These are phyloP conservation scores for Phytophthora sp. DNA, from an alignment of 352 stramenopile species.

Conservation along the genomic window DNA sequence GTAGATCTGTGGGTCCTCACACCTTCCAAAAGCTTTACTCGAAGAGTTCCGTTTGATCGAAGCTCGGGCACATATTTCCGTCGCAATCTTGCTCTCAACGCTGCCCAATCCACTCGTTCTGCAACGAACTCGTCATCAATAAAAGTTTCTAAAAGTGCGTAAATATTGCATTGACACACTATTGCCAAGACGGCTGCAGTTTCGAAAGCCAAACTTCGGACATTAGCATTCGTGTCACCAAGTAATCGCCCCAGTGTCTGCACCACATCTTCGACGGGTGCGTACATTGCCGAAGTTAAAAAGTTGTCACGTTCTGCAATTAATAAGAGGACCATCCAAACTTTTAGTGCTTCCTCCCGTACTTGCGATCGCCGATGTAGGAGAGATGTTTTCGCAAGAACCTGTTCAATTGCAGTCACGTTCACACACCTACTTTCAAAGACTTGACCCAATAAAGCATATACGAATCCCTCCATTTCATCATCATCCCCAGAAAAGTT, in stretches of 20 bases:
- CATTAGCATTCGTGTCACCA: conserved; percentile 48
- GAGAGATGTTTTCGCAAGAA: conserved; percentile 39
- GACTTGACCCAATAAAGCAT: conserved; percentile 37
- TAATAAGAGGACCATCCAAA: conserved; percentile 65
- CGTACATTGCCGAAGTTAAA: conserved; percentile 19
- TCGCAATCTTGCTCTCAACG: conserved; percentile 41
- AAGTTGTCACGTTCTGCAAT: conserved; percentile 28
- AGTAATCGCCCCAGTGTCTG: conserved; percentile 51
- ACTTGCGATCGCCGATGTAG: conserved; percentile 63
- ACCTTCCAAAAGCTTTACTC: conserved; percentile 13
- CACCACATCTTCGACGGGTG: conserved; percentile 30
- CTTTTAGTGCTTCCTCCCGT: conserved; percentile 60
- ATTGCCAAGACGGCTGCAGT: conserved; percentile 38
- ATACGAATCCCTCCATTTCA: conserved; percentile 48
- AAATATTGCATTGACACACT: conserved; percentile 47
- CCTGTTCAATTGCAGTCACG: conserved; percentile 24
- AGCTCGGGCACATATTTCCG: conserved; percentile 44
- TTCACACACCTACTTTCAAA: conserved; percentile 36
- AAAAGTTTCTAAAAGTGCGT: conserved; percentile 43
- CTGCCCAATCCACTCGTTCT: conserved; percentile 59
- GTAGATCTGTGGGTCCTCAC: conserved; percentile 1
- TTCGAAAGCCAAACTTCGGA: conserved; percentile 58
- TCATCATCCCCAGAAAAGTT: conserved; percentile 60
- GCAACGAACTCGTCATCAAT: conserved; percentile 63
- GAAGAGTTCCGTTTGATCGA: conserved; percentile 41